Evolutionary conservation across 2,329 filamentous ascomycete species (phyloP), one percentile per base, ranked within the genome.

Genomic region (Zymoseptoria brevis): DNA sequence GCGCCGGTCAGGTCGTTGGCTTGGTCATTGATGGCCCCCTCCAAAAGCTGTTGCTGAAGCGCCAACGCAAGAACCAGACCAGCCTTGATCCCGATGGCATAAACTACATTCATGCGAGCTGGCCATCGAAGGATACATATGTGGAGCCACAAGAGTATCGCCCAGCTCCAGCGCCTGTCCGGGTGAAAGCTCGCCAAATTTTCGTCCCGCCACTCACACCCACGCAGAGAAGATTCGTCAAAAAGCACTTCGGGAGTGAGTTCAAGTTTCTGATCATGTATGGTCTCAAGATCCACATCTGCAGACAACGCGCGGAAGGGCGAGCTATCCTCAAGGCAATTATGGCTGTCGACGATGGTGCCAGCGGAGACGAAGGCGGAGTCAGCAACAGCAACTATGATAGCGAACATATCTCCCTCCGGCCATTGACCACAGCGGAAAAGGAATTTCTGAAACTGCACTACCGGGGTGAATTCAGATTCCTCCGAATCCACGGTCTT

Each of bases 251-350:
- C 45, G 58, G 63, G 8, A 60, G 59, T 35, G 72, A 76, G 58
- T 75, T 67, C 60, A 61, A 71, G 8, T 76, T 77, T 57, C 67
- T 77, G 41, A 29, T 2, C 19, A 26, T 5, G 58, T 24, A 71
- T 57, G 68, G 70, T 0, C 64, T 76, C 21, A 72, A 58, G 16
- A 75, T 76, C 53, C 61, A 71, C 60, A 70, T 73, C 8, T 72
- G 75, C 3, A 71, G 75, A 24, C 69, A 76, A 57, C 73, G 74
- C 26, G 72, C 66, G 54, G 67, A 75, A 53, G 74, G 74, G 4
- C 62, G 72, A 7, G 8, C 9, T 4, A 70, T 75, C 41, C 54
- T 70, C 24, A 64, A 68, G 19, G 60, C 54, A 9, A 49, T 74
- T 13, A 73, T 73, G 69, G 65, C 84, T 59, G 50, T 8, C 8